Conservation (phyloP, 305 asterid genomes). For the Fraxinus paxiana region DNA sequence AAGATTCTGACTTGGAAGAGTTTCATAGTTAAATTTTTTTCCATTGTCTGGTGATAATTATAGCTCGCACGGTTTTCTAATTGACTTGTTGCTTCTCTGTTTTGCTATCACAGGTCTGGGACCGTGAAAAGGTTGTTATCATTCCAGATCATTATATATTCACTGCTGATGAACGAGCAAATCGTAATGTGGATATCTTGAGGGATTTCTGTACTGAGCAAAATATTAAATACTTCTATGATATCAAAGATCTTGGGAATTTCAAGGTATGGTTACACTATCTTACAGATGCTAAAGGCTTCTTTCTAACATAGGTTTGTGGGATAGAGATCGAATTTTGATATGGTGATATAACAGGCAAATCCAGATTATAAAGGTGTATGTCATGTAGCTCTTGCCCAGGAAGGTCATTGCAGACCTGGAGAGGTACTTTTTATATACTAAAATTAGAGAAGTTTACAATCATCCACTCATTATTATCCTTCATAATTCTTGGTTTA, state of each 20-base stretch:
- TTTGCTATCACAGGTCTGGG: constrained; percentile 63
- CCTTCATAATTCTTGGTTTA: neutral
- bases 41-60: neutral
- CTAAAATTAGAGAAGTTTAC: neutral
- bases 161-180: constrained; percentile 85
- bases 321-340: constrained; percentile 12
- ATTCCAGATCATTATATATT: constrained; percentile 93
- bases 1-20: neutral
- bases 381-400: constrained; percentile 95
- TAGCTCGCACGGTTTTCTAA: neutral
- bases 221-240: constrained; percentile 84
- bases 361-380: constrained; percentile 98
- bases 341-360: constrained; percentile 46
- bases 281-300: constrained; percentile 7
- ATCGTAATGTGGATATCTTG: constrained; percentile 85
- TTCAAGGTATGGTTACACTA: constrained; percentile 51
- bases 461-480: neutral
- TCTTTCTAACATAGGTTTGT: constrained; percentile 10
- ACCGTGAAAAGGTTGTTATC: constrained; percentile 77
- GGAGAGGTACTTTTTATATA: constrained; percentile 61
- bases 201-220: constrained; percentile 86
- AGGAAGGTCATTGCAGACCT: constrained; percentile 98
- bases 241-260: constrained; percentile 80
- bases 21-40: neutral
- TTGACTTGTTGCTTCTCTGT: neutral